Evolutionary conservation across 1,284 basidiomycete species (phyloP).

Genomic region (Rhodotorula sp.): DNA sequence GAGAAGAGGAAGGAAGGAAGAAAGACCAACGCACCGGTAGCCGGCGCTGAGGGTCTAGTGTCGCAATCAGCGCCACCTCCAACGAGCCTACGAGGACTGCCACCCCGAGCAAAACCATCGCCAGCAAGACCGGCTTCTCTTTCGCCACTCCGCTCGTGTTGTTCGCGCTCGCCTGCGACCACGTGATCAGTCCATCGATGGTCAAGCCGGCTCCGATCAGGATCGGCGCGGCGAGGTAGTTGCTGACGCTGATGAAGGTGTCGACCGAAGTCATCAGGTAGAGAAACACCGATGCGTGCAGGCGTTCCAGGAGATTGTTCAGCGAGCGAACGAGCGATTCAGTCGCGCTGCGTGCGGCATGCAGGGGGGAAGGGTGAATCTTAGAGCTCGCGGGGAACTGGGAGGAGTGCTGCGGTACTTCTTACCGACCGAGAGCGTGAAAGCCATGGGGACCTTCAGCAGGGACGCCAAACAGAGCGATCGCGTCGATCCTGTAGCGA

Average conservation of each 20-base stretch:
- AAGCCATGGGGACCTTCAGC: slow-evolving; percentile 93
- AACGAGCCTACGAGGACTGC: slow-evolving; percentile 38
- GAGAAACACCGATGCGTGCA: slow-evolving; percentile 95
- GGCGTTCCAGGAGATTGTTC: slow-evolving; percentile 88
- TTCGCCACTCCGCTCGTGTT: slow-evolving; percentile 43
- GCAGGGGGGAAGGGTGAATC: not conserved
- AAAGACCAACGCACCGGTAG: slow-evolving; percentile 35
- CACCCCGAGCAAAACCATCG: slow-evolving; percentile 57
- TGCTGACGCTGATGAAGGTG: slow-evolving; percentile 83
- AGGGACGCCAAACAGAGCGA: slow-evolving; percentile 85
- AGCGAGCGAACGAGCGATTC: slow-evolving; percentile 83
- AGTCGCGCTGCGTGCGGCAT: slow-evolving; percentile 57
- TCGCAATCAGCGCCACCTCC: slow-evolving; percentile 20
- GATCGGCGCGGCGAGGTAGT: slow-evolving; percentile 80
- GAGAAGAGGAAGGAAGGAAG: slow-evolving; percentile 22
- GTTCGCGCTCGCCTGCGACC: slow-evolving; percentile 57
- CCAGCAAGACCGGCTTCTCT: slow-evolving; percentile 55
- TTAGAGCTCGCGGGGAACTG: not conserved
- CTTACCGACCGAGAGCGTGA: slow-evolving; percentile 79
- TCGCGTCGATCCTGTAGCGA: slow-evolving; percentile 84
- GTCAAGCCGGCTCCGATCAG: slow-evolving; percentile 78
- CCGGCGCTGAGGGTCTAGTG: slow-evolving; percentile 18
- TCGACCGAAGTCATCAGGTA: slow-evolving; percentile 75
- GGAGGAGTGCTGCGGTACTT: not conserved
- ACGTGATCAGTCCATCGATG: slow-evolving; percentile 70